A percentile compares a stretch with the other conserved stretches of the same genome.
These are phyloP conservation scores for Talaromyces verruculosus DNA, from an alignment of 2,329 filamentous ascomycete species.

Conservation along the genomic window DNA sequence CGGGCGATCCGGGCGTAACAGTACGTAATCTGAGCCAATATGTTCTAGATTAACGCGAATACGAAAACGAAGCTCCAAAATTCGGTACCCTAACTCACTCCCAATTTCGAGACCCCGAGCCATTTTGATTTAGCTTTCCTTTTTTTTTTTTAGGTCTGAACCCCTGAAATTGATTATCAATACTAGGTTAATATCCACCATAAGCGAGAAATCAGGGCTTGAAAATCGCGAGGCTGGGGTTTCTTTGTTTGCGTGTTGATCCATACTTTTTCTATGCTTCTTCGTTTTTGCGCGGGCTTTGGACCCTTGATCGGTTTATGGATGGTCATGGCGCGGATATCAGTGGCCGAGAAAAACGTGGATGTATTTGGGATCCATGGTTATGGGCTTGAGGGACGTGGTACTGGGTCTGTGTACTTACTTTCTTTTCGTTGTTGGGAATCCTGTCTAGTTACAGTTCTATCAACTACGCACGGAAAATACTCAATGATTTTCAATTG, in stretches of 20 bases:
- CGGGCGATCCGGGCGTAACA: not conserved
- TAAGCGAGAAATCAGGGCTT: not conserved
- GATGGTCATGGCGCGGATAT: not conserved
- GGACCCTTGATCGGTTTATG: not conserved
- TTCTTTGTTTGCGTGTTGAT: conserved; percentile 4
- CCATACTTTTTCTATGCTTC: not conserved
- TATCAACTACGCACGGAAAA: not conserved
- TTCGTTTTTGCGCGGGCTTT: not conserved
- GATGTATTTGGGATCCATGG: conserved; percentile 1
- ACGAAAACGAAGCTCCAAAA: not conserved
- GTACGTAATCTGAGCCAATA: not conserved
- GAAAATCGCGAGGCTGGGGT: not conserved
- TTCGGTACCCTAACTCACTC: conserved; percentile 4
- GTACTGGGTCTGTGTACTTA: conserved; percentile 4
- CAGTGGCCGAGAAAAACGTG: conserved; percentile 1
- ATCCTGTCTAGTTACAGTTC: not conserved
- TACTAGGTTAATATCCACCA: not conserved
- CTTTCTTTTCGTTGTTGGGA: not conserved
- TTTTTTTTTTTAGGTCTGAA: too few relatives aligned
- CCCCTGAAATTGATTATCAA: not conserved
- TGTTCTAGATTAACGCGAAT: not conserved
- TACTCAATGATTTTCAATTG: not conserved
- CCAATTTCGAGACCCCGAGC: too few relatives aligned
- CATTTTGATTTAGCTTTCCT: not conserved
- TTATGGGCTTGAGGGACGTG: not conserved